phyloP scores from a whole-genome alignment of 495 filamentous ascomycete species.

The Daldinia childiae region DNA sequence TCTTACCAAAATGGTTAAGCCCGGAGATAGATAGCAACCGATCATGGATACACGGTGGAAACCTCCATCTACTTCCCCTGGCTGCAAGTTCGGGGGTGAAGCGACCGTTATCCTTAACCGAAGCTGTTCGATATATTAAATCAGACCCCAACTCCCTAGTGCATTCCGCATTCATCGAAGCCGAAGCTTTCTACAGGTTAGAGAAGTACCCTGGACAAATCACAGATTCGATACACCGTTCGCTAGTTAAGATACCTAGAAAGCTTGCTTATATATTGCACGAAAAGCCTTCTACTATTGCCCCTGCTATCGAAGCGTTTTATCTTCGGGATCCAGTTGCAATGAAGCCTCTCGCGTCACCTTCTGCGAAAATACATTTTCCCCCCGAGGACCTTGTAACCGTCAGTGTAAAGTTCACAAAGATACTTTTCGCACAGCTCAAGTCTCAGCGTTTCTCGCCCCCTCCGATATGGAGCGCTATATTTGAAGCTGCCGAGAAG shows the following conservation, averaged over 20 bases:
- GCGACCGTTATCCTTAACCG: slow-evolving; percentile 63
- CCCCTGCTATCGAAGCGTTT: slow-evolving; percentile 87
- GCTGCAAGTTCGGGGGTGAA: slow-evolving; percentile 43
- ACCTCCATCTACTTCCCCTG: slow-evolving; percentile 76
- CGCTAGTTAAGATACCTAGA: slow-evolving; percentile 77
- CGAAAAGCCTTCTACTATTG: slow-evolving; percentile 73
- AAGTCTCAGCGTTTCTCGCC: slow-evolving; percentile 85
- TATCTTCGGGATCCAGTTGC: slow-evolving; percentile 89
- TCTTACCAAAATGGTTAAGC: slow-evolving; percentile 87
- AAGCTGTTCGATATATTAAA: slow-evolving; percentile 68
- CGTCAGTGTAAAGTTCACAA: slow-evolving; percentile 81
- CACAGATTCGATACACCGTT: slow-evolving; percentile 73
- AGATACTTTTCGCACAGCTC: slow-evolving; percentile 88
- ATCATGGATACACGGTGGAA: slow-evolving; percentile 81
- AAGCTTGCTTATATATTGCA: slow-evolving; percentile 85
- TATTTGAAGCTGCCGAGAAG: slow-evolving; percentile 43
- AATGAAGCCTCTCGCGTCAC: slow-evolving; percentile 71
- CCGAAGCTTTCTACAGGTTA: slow-evolving; percentile 89
- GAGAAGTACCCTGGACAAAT: slow-evolving; percentile 83
- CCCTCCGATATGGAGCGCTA: slow-evolving; percentile 68
- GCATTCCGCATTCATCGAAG: slow-evolving; percentile 75
- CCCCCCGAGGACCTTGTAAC: slow-evolving; percentile 81
- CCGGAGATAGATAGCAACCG: slow-evolving; percentile 89
- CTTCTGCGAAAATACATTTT: slow-evolving; percentile 60
- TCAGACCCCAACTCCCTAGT: slow-evolving; percentile 63